Base-by-base conservation (phyloP, 2,329 filamentous ascomycete species). In the Arthroderma sp. region DNA sequence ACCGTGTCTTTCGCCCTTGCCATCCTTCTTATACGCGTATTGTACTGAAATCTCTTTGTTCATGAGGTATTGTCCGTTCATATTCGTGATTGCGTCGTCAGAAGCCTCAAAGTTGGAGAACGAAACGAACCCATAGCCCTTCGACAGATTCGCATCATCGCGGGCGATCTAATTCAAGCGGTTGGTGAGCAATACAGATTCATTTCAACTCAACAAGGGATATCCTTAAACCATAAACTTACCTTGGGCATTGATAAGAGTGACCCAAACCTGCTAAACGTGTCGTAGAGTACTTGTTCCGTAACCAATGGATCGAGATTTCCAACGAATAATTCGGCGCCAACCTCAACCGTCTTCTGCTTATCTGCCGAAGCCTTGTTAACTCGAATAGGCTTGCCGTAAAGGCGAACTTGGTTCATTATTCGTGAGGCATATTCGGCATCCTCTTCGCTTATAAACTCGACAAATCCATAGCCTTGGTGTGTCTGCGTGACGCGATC, bases 11-110 rank as follows among this genome's bases (percentile, higher is more conserved):
- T 96, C 89, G 55, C 89, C 89, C 68, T 94, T 94, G 54, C 91
- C 91, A 58, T 98, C 91, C 67, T 96, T 96, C 74, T 98, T 98
- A 75, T 94, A 96, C 34, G 91, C 91, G 64, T 96, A 98, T 65
- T 96, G 89, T 38, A 98, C 91, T 2, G 83, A 85, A 55, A 96
- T 83, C 64, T 94, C 85, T 69, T 94, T 94, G 72, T 91, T 94
- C 73, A 94, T 88, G 49, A 98, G 78, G 65, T 91, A 96, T 68
- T 96, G 88, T 42, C 86, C 86, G 61, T 94, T 84, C 83, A 98
- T 88, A 61, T 89, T 91, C 53, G 80, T 75, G 50, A 94, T 85
- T 36, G 91, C 88, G 50, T 85, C 82, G 58, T 98, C 91, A 7
- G 86, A 91, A 54, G 86, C 83, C 59, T 96, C 91, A 61, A 98